Evolutionary conservation across 768 basidiomycete genomes (phyloP).

Genomic region (Hebeloma cylindrosporum): DNA sequence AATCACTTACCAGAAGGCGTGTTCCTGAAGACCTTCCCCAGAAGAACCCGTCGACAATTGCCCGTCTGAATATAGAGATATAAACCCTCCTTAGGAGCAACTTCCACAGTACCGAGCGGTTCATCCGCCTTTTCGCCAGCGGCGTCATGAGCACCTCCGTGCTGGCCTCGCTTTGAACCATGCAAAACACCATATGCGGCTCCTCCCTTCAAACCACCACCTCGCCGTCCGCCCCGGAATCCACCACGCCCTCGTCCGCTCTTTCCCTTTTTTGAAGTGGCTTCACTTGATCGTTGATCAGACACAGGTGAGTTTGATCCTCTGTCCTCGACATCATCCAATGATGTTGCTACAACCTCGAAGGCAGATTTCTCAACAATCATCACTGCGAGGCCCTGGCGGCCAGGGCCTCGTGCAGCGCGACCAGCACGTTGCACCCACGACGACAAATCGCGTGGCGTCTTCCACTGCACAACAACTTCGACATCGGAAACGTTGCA

Average conservation of each 20-base stretch:
- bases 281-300: background rate
- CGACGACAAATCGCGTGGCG: conserved; percentile 25
- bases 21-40: no score
- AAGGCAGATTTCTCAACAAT: conserved; percentile 26
- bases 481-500: conserved; percentile 36
- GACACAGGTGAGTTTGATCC: background rate
- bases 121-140: no score
- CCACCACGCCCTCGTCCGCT: no score
- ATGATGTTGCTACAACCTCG: conserved; percentile 9
- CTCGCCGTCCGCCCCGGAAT: no score
- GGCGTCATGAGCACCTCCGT: no score
- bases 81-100: no score
- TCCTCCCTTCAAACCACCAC: no score
- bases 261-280: background rate
- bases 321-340: background rate
- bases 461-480: conserved; percentile 39
- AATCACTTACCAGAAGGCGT: background rate
- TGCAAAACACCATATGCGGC: no score
- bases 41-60: no score
- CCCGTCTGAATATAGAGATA: no score
- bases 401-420: conserved; percentile 24
- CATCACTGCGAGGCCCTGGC: conserved; percentile 26
- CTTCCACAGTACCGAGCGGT: no score
- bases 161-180: no score
- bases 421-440: conserved; percentile 35